A percentile compares a stretch with the other conserved stretches of the same genome.
phyloP scores from a whole-genome alignment of 139 green algal species.

The Mesostigma viride region DNA sequence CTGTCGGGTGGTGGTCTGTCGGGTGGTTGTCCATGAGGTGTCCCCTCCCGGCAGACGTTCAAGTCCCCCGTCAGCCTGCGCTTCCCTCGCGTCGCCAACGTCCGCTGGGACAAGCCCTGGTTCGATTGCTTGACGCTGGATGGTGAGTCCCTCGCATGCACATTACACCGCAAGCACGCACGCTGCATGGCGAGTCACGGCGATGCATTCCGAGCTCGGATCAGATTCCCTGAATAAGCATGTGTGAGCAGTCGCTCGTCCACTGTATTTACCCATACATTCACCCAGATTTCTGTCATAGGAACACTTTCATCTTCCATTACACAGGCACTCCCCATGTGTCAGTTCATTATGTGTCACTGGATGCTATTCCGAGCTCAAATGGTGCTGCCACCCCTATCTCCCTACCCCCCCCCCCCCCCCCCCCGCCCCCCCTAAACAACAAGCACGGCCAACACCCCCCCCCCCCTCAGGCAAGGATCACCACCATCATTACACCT shows the following conservation, averaged over 20 bases:
- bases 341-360: too few relatives aligned
- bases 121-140: conserved; percentile 18
- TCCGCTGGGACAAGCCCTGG: conserved; percentile 25
- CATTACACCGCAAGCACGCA: neutral
- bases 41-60: conserved; percentile 22
- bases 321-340: too few relatives aligned
- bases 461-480: too few relatives aligned
- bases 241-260: neutral
- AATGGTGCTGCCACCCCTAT: too few relatives aligned
- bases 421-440: too few relatives aligned
- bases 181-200: neutral
- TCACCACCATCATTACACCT: too few relatives aligned
- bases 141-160: neutral
- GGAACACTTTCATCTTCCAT: too few relatives aligned
- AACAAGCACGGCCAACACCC: too few relatives aligned
- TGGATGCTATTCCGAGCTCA: too few relatives aligned
- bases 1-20: too few relatives aligned
- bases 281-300: neutral
- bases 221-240: neutral
- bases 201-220: neutral
- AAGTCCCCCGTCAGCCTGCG: conserved; percentile 12
- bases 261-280: neutral
- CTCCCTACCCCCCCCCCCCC: too few relatives aligned
- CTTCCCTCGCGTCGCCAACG: conserved; percentile 14
- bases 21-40: too few relatives aligned